Conservation (phyloP, 2,329 filamentous ascomycete species). For the Nemania bipapillata region DNA sequence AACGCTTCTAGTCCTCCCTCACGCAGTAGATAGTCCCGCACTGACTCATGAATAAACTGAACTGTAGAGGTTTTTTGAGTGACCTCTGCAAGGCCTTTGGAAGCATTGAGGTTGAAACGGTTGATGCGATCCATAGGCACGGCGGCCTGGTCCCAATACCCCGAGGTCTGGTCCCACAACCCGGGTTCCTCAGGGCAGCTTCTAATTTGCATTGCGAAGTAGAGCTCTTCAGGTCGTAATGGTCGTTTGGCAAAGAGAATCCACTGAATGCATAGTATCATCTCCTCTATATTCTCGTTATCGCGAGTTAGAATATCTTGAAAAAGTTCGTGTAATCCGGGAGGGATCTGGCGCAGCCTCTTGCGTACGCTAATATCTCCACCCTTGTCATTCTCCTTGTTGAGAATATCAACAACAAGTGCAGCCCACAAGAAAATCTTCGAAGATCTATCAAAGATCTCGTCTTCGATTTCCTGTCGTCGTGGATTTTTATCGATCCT, state of each 20-base stretch:
- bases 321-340: conserved; percentile 61
- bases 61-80: conserved; percentile 52
- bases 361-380: conserved; percentile 42
- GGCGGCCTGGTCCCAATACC: conserved; percentile 44
- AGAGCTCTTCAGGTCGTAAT: conserved; percentile 58
- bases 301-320: conserved; percentile 63
- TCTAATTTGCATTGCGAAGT: conserved; percentile 55
- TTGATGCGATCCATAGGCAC: conserved; percentile 44
- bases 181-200: conserved; percentile 34
- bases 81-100: conserved; percentile 63
- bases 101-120: conserved; percentile 55
- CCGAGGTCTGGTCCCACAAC: conserved; percentile 46
- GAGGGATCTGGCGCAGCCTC: conserved; percentile 53
- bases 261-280: conserved; percentile 63
- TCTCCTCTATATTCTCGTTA: conserved; percentile 51
- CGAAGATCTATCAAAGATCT: conserved; percentile 53
- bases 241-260: conserved; percentile 62
- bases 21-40: conserved; percentile 60
- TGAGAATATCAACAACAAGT: conserved; percentile 55
- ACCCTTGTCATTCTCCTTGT: conserved; percentile 50
- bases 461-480: conserved; percentile 36
- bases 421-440: conserved; percentile 60
- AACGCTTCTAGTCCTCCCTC: conserved; percentile 48
- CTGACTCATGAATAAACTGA: conserved; percentile 66
- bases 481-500: conserved; percentile 36